These are phyloP conservation scores for Phialophora macrospora DNA, from an alignment of 2,329 filamentous ascomycete species.

Conservation along the genomic window DNA sequence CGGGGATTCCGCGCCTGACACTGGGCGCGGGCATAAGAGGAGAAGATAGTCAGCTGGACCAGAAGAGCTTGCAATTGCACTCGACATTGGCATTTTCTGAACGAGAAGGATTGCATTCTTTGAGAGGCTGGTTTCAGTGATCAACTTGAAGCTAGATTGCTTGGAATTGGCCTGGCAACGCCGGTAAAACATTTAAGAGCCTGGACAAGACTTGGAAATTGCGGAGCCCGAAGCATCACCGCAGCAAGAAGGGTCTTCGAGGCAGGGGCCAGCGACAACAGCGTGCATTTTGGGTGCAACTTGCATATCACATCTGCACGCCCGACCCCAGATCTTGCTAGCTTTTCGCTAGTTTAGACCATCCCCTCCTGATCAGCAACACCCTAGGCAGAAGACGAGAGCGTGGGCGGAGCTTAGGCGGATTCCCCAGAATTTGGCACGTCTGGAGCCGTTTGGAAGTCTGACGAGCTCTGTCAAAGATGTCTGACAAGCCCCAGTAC, in stretches of 20 bases:
- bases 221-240: slow-evolving; percentile 3
- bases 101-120: neutral
- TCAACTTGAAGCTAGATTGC: neutral
- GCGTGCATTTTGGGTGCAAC: neutral
- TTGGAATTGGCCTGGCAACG: slow-evolving; percentile 1
- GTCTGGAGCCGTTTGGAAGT: neutral
- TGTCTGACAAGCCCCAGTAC: slow-evolving; percentile 19
- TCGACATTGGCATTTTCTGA: neutral
- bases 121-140: neutral
- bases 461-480: neutral
- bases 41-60: slow-evolving; percentile 11
- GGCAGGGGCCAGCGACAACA: neutral
- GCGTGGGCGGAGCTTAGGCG: neutral
- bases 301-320: slow-evolving; percentile 8
- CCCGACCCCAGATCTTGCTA: slow-evolving; percentile 9
- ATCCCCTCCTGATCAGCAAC: neutral
- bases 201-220: slow-evolving; percentile 14
- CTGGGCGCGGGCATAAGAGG: slow-evolving; percentile 7
- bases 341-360: slow-evolving; percentile 1
- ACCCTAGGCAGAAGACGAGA: neutral
- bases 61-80: neutral
- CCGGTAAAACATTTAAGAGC: slow-evolving; percentile 20
- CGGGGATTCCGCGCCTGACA: slow-evolving; percentile 19
- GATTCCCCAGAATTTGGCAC: slow-evolving; percentile 1
- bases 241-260: neutral